Conservation (phyloP, 2,329 filamentous ascomycete species). For the Nannizziopsis barbatae region DNA sequence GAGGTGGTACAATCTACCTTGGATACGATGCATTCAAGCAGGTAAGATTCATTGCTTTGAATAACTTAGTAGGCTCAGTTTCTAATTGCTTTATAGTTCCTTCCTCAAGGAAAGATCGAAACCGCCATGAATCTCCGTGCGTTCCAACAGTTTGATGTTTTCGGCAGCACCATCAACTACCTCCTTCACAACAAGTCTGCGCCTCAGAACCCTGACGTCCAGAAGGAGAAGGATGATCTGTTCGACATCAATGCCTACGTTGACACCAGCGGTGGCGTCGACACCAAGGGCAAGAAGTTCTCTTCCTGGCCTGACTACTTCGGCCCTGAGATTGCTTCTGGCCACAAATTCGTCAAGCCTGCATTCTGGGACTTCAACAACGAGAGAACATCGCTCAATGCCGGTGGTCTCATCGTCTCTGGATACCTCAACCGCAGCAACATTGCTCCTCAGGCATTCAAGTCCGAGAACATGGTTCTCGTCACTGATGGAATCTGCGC, state of each 20-base stretch:
- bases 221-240: slow-evolving; percentile 1
- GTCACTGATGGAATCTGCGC: slow-evolving; percentile 48
- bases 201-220: slow-evolving; percentile 2
- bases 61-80: neutral
- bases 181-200: slow-evolving; percentile 13
- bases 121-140: slow-evolving; percentile 40
- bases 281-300: slow-evolving; percentile 25
- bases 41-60: slow-evolving; percentile 6
- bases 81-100: slow-evolving; percentile 27
- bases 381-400: slow-evolving; percentile 18
- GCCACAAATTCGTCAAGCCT: slow-evolving; percentile 30
- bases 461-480: slow-evolving; percentile 28
- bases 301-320: slow-evolving; percentile 26
- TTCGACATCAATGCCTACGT: slow-evolving; percentile 16
- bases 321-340: slow-evolving; percentile 21
- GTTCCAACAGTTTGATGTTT: slow-evolving; percentile 30
- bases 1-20: slow-evolving; percentile 43
- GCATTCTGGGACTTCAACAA: slow-evolving; percentile 19
- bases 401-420: slow-evolving; percentile 22
- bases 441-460: slow-evolving; percentile 21
- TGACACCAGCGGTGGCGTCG: slow-evolving; percentile 16
- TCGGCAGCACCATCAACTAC: slow-evolving; percentile 22
- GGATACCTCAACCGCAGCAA: slow-evolving; percentile 23
- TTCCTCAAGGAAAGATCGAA: slow-evolving; percentile 38
- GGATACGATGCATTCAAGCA: slow-evolving; percentile 44